These are phyloP conservation scores for Chalaropsis ovoidea DNA, from an alignment of 2,329 filamentous ascomycete species.

Conservation along the genomic window DNA sequence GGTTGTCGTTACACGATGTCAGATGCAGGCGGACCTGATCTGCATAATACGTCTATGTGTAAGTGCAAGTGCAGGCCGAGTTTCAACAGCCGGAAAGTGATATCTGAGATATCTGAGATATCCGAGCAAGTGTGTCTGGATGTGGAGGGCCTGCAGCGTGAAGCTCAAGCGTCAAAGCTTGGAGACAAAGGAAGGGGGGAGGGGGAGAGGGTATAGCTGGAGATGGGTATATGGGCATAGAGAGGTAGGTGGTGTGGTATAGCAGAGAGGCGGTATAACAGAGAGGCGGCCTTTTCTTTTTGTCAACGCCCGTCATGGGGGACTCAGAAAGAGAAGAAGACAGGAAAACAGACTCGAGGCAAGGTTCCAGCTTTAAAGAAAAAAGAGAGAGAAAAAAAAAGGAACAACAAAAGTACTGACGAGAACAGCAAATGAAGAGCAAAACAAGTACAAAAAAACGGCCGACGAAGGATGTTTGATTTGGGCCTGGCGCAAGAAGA, in stretches of 20 bases:
- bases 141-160: background rate
- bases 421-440: background rate
- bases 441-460: background rate
- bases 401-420: slow-evolving; percentile 3
- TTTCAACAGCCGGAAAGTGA: background rate
- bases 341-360: too few species aligned
- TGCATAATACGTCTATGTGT: background rate
- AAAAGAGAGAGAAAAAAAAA: slow-evolving; percentile 1
- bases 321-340: too few species aligned
- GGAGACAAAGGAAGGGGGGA: background rate
- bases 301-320: too few species aligned
- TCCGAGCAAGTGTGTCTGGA: background rate
- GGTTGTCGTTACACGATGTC: background rate
- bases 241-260: too few species aligned
- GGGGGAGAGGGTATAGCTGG: background rate
- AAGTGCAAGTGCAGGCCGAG: background rate
- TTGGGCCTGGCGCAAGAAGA: background rate
- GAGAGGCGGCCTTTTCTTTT: too few species aligned
- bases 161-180: background rate
- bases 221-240: too few species aligned
- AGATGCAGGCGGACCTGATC: background rate
- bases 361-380: background rate
- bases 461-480: background rate
- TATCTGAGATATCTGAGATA: background rate
- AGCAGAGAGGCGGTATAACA: too few species aligned